A percentile compares a stretch with the other conserved stretches of the same genome.
Conservation (phyloP, 805 yeast species). For the Kazachstania bromeliacearum region DNA sequence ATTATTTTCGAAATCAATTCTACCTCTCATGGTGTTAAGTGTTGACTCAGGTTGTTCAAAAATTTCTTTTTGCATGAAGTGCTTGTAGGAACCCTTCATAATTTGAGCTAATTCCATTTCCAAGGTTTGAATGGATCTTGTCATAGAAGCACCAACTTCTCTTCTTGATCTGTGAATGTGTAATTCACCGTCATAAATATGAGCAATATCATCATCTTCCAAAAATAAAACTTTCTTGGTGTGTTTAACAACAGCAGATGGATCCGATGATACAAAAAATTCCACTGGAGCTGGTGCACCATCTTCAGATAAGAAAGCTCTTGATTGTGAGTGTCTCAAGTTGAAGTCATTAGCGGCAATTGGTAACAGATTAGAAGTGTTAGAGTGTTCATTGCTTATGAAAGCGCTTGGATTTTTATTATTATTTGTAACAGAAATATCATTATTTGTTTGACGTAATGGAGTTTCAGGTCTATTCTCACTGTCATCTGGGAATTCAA, state of each 20-base stretch:
- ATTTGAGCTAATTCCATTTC: slow-evolving; percentile 96
- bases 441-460: slow-evolving; percentile 14
- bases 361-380: slow-evolving; percentile 33
- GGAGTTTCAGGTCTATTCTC: slow-evolving; percentile 29
- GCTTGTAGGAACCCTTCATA: slow-evolving; percentile 94
- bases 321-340: slow-evolving; percentile 82
- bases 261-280: slow-evolving; percentile 92
- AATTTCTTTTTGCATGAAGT: slow-evolving; percentile 98
- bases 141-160: slow-evolving; percentile 81
- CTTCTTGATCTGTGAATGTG: slow-evolving; percentile 95
- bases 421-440: slow-evolving; percentile 3
- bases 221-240: slow-evolving; percentile 93
- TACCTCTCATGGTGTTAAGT: slow-evolving; percentile 98
- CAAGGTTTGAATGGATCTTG: slow-evolving; percentile 90
- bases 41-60: slow-evolving; percentile 98
- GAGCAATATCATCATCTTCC: slow-evolving; percentile 98
- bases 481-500: slow-evolving; percentile 76
- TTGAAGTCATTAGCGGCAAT: slow-evolving; percentile 45
- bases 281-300: slow-evolving; percentile 90
- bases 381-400: slow-evolving; percentile 4
- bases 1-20: slow-evolving; percentile 81
- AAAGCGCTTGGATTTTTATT: slow-evolving; percentile 7
- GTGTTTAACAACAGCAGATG: slow-evolving; percentile 92
- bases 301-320: slow-evolving; percentile 93
- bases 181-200: slow-evolving; percentile 93